Percentiles rank a stretch among this genome's conserved stretches.
These are phyloP conservation scores for Aspergillus aculeatinus DNA, from an alignment of 2,329 filamentous ascomycete genomes.

Conservation along the genomic window DNA sequence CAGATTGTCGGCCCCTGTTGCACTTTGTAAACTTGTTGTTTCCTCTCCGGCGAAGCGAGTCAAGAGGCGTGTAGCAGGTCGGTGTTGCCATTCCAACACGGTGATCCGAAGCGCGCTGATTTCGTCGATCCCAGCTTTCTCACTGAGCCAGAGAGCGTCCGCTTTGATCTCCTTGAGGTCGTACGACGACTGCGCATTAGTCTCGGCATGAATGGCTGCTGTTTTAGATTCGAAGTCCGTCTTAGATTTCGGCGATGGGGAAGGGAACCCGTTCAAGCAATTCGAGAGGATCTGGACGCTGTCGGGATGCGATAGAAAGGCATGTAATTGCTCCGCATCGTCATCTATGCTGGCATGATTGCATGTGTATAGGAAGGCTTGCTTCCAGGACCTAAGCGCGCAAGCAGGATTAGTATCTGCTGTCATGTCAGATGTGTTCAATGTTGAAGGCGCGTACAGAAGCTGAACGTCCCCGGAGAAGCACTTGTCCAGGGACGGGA, in stretches of 20 bases:
- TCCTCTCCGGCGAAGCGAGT: slow-evolving; percentile 75
- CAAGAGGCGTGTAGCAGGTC: slow-evolving; percentile 70
- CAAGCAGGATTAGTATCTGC: slow-evolving; percentile 22
- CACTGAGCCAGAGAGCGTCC: slow-evolving; percentile 83
- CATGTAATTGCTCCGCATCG: slow-evolving; percentile 58
- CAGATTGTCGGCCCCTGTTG: slow-evolving; percentile 64
- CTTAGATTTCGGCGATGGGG: slow-evolving; percentile 63
- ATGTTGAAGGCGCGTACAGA: slow-evolving; percentile 56
- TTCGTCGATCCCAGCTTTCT: slow-evolving; percentile 74
- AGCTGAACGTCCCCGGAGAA: slow-evolving; percentile 76
- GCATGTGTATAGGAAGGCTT: slow-evolving; percentile 55
- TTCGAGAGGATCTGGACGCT: slow-evolving; percentile 67
- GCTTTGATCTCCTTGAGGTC: slow-evolving; percentile 78
- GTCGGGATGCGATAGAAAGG: slow-evolving; percentile 70
- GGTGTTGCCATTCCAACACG: slow-evolving; percentile 78
- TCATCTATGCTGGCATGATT: slow-evolving; percentile 44
- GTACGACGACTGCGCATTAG: slow-evolving; percentile 64
- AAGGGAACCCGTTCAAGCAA: slow-evolving; percentile 66
- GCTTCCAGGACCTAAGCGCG: slow-evolving; percentile 58
- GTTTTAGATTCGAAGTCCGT: slow-evolving; percentile 78
- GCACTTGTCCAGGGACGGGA: slow-evolving; percentile 82
- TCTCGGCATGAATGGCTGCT: slow-evolving; percentile 78
- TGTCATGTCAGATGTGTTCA: neutral
- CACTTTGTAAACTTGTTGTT: slow-evolving; percentile 71
- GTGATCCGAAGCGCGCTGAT: slow-evolving; percentile 76